These are phyloP conservation scores for Boletales sp. DNA, from an alignment of 768 basidiomycete species.

Conservation along the genomic window DNA sequence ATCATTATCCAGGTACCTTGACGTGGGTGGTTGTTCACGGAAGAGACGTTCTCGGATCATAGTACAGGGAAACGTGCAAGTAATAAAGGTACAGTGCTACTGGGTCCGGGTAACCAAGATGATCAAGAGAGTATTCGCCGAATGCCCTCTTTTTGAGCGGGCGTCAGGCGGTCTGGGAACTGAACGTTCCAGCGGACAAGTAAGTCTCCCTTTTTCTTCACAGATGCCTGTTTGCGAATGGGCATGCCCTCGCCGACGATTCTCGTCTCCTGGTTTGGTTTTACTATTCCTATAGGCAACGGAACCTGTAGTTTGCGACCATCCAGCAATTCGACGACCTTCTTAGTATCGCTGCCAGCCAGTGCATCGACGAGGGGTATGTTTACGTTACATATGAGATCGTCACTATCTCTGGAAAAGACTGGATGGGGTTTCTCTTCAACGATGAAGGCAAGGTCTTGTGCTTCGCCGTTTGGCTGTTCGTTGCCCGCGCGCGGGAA, in stretches of 20 bases:
- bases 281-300: slow-evolving; percentile 64
- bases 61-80: background rate
- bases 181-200: slow-evolving; percentile 78
- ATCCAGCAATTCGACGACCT: slow-evolving; percentile 68
- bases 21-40: too few relatives aligned
- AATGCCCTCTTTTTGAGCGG: slow-evolving; percentile 77
- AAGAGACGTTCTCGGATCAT: too few relatives aligned
- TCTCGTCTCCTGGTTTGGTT: slow-evolving; percentile 70
- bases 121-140: slow-evolving; percentile 56
- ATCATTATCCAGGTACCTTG: too few relatives aligned
- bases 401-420: slow-evolving; percentile 79
- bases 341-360: slow-evolving; percentile 52
- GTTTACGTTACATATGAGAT: slow-evolving; percentile 58
- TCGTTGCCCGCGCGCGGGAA: slow-evolving; percentile 89
- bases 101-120: background rate
- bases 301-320: slow-evolving; percentile 71
- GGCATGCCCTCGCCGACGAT: slow-evolving; percentile 88
- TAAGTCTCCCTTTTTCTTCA: slow-evolving; percentile 78
- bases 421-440: slow-evolving; percentile 87
- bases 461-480: slow-evolving; percentile 57
- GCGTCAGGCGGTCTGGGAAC: slow-evolving; percentile 76
- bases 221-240: slow-evolving; percentile 71
- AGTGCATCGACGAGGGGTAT: slow-evolving; percentile 85
- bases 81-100: slow-evolving; percentile 9
- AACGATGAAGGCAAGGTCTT: slow-evolving; percentile 95